Percentiles rank a stretch among this genome's conserved stretches.
Conservation (phyloP, 768 basidiomycete genomes). For the Fistulinella prunicolor region DNA sequence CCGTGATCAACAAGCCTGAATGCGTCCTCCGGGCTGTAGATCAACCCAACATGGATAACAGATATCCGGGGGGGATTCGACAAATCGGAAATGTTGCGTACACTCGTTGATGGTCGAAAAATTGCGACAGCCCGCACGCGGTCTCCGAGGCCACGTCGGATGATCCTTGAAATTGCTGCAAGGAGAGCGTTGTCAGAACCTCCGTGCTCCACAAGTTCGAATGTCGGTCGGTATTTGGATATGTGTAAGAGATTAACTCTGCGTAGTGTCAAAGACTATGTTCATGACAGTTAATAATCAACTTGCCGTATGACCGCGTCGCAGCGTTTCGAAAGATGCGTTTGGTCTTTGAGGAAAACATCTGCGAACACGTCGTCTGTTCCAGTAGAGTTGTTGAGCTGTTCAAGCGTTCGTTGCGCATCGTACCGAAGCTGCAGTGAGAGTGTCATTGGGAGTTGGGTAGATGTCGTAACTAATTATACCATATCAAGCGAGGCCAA, state of each 20-base stretch:
- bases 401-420: slow-evolving; percentile 68
- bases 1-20: slow-evolving; percentile 91
- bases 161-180: slow-evolving; percentile 44
- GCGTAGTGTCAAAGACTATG: slow-evolving; percentile 1
- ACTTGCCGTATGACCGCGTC: slow-evolving; percentile 68
- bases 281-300: background rate
- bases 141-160: slow-evolving; percentile 69
- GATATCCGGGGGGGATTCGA: slow-evolving; percentile 49
- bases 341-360: slow-evolving; percentile 71
- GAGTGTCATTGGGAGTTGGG: background rate
- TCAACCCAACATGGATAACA: slow-evolving; percentile 66
- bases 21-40: slow-evolving; percentile 69
- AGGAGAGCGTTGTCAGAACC: slow-evolving; percentile 56
- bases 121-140: slow-evolving; percentile 65
- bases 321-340: slow-evolving; percentile 62
- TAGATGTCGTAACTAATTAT: slow-evolving; percentile 15
- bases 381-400: slow-evolving; percentile 46
- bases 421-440: slow-evolving; percentile 66
- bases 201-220: slow-evolving; percentile 51
- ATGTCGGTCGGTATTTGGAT: slow-evolving; percentile 41
- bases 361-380: slow-evolving; percentile 63
- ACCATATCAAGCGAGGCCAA: slow-evolving; percentile 77
- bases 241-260: slow-evolving; percentile 49
- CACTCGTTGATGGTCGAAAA: slow-evolving; percentile 47
- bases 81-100: slow-evolving; percentile 50